Base-by-base conservation (phyloP, 2,329 filamentous ascomycete species). In the Chrysosporium queenslandicum region DNA sequence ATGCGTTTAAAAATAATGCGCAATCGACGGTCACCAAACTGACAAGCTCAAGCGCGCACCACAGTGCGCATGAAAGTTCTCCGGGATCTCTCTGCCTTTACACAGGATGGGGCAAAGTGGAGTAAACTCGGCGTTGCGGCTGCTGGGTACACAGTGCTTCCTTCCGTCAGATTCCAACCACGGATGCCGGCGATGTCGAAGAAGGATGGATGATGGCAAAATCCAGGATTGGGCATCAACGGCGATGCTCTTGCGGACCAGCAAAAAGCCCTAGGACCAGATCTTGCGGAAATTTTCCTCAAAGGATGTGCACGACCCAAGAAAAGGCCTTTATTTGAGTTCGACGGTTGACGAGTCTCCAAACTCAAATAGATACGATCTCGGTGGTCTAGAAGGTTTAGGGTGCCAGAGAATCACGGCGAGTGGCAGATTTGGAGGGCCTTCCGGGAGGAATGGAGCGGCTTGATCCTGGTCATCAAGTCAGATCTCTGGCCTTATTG, bases 281-380 rank as follows among this genome's bases (percentile, higher is more conserved):
- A 16, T 14, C 16, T 45, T 40, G 53, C 41, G 47, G 43, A 54
- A 43, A 49, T 52, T 41, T 49, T 43, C 39, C 48, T 29, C 37
- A 46, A 56, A 50, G 49, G 55, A 54, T 54, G 42, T 39, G 54
- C 25, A 43, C 37, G 55, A 54, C 53, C 53, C 55, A 57, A 46
- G 46, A 45, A 55, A 51, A 21, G 34, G 43, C 18, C 41, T 18
- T n/a, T 50, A 53, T 57, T 57, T 55, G 47, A 55, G 53, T 57
- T 57, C 50, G 53, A 53, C 55, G 55, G 55, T 48, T 50, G 34
- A 51, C 37, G 47, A 47, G 39, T 32, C 46, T 41, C 43, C 47
- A 53, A 55, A 49, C 47, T 52, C 46, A 55, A 50, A 54, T 39
- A 29, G 12, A 49, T 30, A 53, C 52, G 43, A 46, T 42, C 27